These are phyloP conservation scores for Protomyces pachydermus DNA, from an alignment of 1,139 yeast genomes.

Conservation along the genomic window DNA sequence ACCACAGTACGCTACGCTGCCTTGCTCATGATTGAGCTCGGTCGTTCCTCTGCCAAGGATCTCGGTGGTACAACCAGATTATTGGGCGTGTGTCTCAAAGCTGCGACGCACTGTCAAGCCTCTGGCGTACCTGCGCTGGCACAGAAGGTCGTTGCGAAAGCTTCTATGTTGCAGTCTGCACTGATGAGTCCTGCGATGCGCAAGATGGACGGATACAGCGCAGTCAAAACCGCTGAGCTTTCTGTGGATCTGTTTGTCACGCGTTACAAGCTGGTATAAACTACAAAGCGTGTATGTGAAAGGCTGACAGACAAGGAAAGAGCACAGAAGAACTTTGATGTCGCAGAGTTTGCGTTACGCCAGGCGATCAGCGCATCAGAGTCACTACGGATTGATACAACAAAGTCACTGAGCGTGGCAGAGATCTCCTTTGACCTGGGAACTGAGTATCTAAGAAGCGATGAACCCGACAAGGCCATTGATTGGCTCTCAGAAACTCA, in stretches of 20 bases:
- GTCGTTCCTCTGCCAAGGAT: not conserved
- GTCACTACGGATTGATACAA: not conserved
- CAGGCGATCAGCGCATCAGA: not conserved
- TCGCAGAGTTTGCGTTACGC: constrained; percentile 9
- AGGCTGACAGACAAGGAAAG: not conserved
- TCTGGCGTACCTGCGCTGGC: constrained; percentile 5
- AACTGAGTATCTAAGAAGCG: not conserved
- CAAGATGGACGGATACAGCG: not conserved
- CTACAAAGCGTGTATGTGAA: not conserved
- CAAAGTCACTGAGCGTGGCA: not conserved
- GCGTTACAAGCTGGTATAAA: constrained; percentile 3
- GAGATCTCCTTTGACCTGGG: constrained; percentile 7
- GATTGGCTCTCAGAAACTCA: constrained; percentile 3
- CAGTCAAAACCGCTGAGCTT: not conserved
- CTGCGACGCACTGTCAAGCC: constrained; percentile 5
- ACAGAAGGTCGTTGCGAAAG: constrained; percentile 2
- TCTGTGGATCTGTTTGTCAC: constrained; percentile 4
- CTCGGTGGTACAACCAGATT: not conserved
- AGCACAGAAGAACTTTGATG: constrained; percentile 1
- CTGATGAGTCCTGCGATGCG: not conserved
- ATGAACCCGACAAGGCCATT: constrained; percentile 2
- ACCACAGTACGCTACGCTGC: constrained; percentile 11
- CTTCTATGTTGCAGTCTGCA: not conserved
- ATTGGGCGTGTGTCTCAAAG: constrained; percentile 2
- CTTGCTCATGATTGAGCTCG: constrained; percentile 11